Conservation (phyloP, 2,329 filamentous ascomycete genomes). For the Lachnellula occidentalis region DNA sequence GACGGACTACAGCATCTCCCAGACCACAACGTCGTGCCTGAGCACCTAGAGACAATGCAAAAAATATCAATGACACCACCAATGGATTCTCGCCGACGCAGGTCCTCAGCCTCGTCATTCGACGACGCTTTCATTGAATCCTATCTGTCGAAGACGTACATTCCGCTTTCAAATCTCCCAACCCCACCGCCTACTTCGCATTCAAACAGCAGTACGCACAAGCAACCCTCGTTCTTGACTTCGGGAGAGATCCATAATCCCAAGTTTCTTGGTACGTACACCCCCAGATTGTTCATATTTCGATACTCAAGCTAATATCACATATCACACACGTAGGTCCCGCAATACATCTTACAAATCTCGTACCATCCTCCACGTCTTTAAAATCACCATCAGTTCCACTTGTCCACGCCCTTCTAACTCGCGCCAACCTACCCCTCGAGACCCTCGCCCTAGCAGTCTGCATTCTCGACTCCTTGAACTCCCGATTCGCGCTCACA, state of each 20-base stretch:
- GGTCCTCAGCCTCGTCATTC: conserved; percentile 24
- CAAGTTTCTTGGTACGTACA: conserved; percentile 24
- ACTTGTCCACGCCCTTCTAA: conserved; percentile 55
- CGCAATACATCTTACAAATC: conserved; percentile 60
- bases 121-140: conserved; percentile 38
- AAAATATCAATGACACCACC: conserved; percentile 18
- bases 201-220: conserved; percentile 15
- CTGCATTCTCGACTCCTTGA: conserved; percentile 61
- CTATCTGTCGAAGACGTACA: conserved; percentile 54
- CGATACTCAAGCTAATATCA: conserved; percentile 22
- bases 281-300: conserved; percentile 7
- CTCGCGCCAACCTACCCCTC: conserved; percentile 51
- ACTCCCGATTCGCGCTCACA: conserved; percentile 54
- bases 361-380: conserved; percentile 59
- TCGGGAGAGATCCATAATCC: conserved; percentile 26
- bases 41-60: conserved; percentile 7
- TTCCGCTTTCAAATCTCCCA: conserved; percentile 61
- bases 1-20: conserved; percentile 8
- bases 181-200: conserved; percentile 54
- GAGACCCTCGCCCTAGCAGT: conserved; percentile 60
- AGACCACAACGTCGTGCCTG: conserved; percentile 10
- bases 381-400: conserved; percentile 52
- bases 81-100: conserved; percentile 21
- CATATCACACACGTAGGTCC: conserved; percentile 43
- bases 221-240: conserved; percentile 11